Conservation (phyloP, 2,329 filamentous ascomycete genomes). For the Cladosporium sp. region DNA sequence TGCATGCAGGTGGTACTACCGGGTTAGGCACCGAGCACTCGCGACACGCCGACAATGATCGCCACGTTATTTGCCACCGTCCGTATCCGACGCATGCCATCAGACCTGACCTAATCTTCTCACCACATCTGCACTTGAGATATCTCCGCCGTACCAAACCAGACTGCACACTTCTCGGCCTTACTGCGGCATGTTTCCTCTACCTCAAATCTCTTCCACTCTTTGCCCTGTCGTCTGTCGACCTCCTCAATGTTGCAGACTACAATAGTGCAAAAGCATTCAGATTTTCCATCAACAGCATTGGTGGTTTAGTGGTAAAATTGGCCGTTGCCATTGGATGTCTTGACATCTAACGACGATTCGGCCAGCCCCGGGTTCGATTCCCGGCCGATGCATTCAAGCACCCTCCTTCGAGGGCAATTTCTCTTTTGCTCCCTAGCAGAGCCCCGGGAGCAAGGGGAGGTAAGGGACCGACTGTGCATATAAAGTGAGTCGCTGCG, state of each 20-base stretch:
- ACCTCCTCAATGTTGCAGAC: neutral
- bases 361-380: slow-evolving; percentile 13
- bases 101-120: too few relatives aligned
- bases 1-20: neutral
- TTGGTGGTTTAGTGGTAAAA: slow-evolving; percentile 17
- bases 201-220: neutral
- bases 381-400: slow-evolving; percentile 15
- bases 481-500: neutral
- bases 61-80: neutral
- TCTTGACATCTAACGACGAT: neutral
- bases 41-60: neutral
- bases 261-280: neutral
- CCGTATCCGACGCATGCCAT: neutral
- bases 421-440: neutral
- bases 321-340: slow-evolving; percentile 7
- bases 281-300: neutral
- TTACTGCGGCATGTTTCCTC: neutral
- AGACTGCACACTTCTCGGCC: neutral
- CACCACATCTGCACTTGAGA: neutral
- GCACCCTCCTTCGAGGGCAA: neutral
- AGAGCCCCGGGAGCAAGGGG: too few relatives aligned
- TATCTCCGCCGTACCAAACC: neutral
- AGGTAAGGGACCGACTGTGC: neutral
- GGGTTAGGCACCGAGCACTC: neutral
- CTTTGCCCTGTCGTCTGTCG: neutral